Base-by-base conservation (phyloP, 1,139 yeast genomes). In the Eremothecium sinecaudum region DNA sequence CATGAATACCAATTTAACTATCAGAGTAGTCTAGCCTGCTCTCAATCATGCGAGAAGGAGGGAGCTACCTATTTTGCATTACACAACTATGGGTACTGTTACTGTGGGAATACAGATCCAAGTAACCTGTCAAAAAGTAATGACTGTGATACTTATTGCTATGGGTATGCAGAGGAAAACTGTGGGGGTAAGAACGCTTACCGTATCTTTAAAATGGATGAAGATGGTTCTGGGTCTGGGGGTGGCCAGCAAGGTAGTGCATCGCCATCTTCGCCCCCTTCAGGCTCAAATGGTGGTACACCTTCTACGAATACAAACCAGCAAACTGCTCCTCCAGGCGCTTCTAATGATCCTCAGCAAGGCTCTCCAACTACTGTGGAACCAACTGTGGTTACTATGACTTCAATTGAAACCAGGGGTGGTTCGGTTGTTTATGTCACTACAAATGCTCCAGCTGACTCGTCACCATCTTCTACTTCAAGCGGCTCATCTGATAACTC, bases 1-100 rank as follows among this genome's bases (percentile, higher is more conserved):
- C 4, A 21, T 11, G 5, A 21, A 5, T n/a, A 3, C 13, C 24
- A n/a, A 13, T 11, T 21, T 11, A 13, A 13, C 24, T 3, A 4
- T 4, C 24, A 9, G n/a, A 19, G 13, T 21, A 4, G 24, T 21
- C 4, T 4, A 21, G 13, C 5, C 8, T 21, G 24, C 24, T 21
- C 4, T 13, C 5, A 4, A 13, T 4, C 4, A 5, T 21, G 24
- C 33, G 69, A 16, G 5, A 7, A 14, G 28, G 4, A 4, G 3
- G 56, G 58, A 21, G 62, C 59, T 38, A 59, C 66, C 4, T 75
- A 69, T 48, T 66, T 73, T 42, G 83, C 81, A 10, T 40, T 75
- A 24, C 58, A 53, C 18, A 50, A 64, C 31, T 79, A 77, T 31
- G 51, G 61, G 31, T 56, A 58, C 19, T 76, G 83, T 51, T 71